Percentiles rank a stretch among this genome's conserved stretches.
phyloP scores from a whole-genome alignment of 2,329 filamentous ascomycete species.

The Fusarium sp. region DNA sequence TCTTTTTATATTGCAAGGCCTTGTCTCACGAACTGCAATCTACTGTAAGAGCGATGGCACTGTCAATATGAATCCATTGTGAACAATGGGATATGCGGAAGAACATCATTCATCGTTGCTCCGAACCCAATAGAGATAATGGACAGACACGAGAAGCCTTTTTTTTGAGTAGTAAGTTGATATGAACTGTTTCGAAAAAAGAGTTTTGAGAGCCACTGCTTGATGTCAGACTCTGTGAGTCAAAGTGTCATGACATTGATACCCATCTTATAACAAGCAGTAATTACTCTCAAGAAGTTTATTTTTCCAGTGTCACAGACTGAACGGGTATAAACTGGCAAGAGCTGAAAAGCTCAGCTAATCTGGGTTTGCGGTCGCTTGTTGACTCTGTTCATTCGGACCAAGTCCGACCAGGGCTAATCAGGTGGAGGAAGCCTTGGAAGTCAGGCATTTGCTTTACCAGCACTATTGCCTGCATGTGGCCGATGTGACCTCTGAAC shows the following conservation, averaged over 20 bases:
- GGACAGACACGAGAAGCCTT: background rate
- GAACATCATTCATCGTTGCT: background rate
- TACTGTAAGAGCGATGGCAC: no score
- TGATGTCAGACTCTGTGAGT: no score
- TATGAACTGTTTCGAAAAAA: no score
- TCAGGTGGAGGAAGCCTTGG: background rate
- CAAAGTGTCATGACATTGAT: background rate
- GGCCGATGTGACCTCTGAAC: no score
- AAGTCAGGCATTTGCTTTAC: background rate
- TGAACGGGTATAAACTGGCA: background rate
- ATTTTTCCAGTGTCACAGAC: background rate
- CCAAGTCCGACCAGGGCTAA: background rate
- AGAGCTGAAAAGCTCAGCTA: background rate
- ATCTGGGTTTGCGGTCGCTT: no score
- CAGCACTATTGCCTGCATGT: background rate
- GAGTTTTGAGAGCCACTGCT: background rate
- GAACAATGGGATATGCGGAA: background rate
- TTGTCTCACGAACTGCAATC: background rate
- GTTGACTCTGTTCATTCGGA: background rate
- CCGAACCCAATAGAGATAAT: background rate
- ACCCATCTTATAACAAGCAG: background rate
- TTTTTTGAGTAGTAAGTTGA: no score
- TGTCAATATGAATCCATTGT: background rate
- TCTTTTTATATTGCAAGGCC: background rate
- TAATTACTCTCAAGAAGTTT: background rate